phyloP scores from a whole-genome alignment of 2,329 filamentous ascomycete species.

The Cladosporium oxysporum region DNA sequence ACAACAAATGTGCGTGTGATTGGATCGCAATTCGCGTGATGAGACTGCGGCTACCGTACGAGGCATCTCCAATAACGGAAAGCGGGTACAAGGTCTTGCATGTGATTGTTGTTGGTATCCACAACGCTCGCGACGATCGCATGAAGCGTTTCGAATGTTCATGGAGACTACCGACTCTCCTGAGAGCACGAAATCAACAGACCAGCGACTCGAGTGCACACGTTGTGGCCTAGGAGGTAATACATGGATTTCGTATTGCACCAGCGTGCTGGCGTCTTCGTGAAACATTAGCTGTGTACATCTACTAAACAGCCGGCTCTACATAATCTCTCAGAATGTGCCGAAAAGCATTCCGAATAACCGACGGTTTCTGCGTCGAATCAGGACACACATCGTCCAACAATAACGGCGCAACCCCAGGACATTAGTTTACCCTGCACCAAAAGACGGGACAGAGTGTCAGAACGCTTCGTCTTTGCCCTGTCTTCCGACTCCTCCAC shows the following conservation, averaged over 20 bases:
- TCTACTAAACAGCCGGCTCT: not conserved
- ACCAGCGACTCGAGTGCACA: not conserved
- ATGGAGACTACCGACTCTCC: not conserved
- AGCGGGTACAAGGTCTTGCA: not conserved
- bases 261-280: not conserved
- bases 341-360: not conserved
- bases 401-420: not conserved
- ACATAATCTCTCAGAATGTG: not conserved
- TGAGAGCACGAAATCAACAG: not conserved
- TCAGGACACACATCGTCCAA: not conserved
- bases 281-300: not conserved
- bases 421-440: not conserved
- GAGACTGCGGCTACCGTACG: not conserved
- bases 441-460: not conserved
- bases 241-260: not conserved
- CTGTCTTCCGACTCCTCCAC: conserved; percentile 15
- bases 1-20: not conserved
- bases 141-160: not conserved
- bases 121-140: conserved; percentile 9
- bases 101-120: conserved; percentile 15
- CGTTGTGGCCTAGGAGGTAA: too few relatives aligned
- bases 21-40: conserved; percentile 1
- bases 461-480: conserved; percentile 8
- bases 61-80: not conserved
- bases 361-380: not conserved